Percentiles rank a stretch among this genome's conserved stretches.
Conservation (phyloP, 352 stramenopile species). For the Globisporangium middletonii region DNA sequence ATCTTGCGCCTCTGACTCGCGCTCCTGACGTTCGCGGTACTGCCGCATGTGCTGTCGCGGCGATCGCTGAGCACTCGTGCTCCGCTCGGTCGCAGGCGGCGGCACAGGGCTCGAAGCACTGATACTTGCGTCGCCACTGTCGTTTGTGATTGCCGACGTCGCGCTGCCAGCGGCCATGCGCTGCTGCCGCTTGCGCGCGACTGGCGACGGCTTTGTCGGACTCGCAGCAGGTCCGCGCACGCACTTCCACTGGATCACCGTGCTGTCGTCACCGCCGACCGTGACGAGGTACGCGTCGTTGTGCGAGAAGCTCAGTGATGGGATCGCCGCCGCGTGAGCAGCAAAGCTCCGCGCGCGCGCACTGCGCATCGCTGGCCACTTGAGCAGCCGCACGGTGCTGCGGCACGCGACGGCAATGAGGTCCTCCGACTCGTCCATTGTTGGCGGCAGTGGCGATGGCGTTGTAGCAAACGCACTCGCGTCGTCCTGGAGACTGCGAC, state of each 20-base stretch:
- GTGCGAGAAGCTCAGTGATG: constrained; percentile 41
- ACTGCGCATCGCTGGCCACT: constrained; percentile 36
- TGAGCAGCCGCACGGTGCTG: constrained; percentile 44
- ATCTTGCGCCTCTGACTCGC: background rate
- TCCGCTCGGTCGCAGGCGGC: constrained; percentile 12
- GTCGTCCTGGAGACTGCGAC: constrained; percentile 2
- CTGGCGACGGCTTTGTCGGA: constrained; percentile 1
- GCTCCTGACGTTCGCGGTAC: constrained; percentile 25
- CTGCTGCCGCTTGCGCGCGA: constrained; percentile 9
- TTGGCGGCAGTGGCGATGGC: background rate
- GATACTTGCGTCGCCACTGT: background rate
- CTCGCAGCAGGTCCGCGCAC: constrained; percentile 6
- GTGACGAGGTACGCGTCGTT: constrained; percentile 45
- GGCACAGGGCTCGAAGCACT: constrained; percentile 6
- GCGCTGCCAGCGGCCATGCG: background rate
- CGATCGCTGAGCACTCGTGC: constrained; percentile 17
- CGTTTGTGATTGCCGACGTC: background rate
- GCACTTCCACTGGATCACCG: constrained; percentile 53
- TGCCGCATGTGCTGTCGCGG: constrained; percentile 26
- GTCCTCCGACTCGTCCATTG: constrained; percentile 21
- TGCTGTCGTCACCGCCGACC: constrained; percentile 46
- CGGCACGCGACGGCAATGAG: constrained; percentile 43
- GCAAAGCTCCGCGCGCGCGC: constrained; percentile 38
- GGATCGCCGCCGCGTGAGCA: constrained; percentile 40
- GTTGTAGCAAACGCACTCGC: background rate